Base-by-base conservation (phyloP, 192 early-diverging fungal genomes). In the Podila horticola region DNA sequence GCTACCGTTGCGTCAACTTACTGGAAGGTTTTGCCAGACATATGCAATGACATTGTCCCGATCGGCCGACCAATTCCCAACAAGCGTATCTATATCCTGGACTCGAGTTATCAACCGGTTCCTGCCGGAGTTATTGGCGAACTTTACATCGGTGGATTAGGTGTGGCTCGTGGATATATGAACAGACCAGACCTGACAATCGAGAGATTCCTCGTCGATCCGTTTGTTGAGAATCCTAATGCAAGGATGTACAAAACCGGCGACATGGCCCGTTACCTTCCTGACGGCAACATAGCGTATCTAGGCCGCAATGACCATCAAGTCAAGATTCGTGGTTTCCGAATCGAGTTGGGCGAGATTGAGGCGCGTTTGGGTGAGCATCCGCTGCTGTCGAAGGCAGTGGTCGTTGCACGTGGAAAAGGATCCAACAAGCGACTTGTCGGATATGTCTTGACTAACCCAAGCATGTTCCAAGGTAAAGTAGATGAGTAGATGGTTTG, bases 401-500 rank as follows among this genome's bases (percentile, higher is more conserved):
- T 67, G 24, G 84, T 84, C 0, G 20, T 87, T 20, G 69, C 79
- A 15, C 26, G 67, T 12, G 58, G 58, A n/a, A 22, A 51, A 66
- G 83, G 85, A 59, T 86, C 88, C 64, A 86, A 91, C 61, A 81
- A 88, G 65, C 86, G 82, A 5, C 83, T 91, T 22, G 87, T 91
- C 15, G 83, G 83, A 62, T 93, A 92, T 79, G 84, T 92, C 70
- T 84, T 69, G 13, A 26, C 67, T 2, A 33, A 59, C 1, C 33
- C 33, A 34, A 34, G 33, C 33, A 34, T 34, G 33, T 34, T 34
- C 33, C 33, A 34, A 34, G 33, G 33, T 34, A 34, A 34, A 34
- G 33, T 34, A 34, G 33, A 34, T 34, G 33, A 34, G 33, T 34
- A 34, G 3, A 34, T 34, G 33, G 33, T 34, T 34, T 34, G 33